These are phyloP conservation scores for Daldinia bambusicola DNA, from an alignment of 495 filamentous ascomycete genomes.

Conservation along the genomic window DNA sequence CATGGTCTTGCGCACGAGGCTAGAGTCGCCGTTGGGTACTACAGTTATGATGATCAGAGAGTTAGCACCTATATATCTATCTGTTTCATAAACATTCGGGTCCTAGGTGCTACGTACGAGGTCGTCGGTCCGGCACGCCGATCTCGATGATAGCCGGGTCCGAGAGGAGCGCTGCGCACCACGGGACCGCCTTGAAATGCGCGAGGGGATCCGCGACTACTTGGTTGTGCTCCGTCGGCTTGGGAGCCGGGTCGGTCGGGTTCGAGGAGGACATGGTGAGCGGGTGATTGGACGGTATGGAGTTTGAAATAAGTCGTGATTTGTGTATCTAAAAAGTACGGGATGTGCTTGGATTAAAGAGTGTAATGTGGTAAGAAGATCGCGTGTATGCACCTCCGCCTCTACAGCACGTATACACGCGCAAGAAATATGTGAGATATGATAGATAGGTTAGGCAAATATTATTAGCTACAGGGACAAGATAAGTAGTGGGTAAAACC, in stretches of 20 bases:
- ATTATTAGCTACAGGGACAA: conserved; percentile 5
- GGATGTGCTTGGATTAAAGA: too few relatives aligned
- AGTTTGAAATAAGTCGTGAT: too few relatives aligned
- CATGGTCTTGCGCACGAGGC: conserved; percentile 65
- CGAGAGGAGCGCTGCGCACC: conserved; percentile 64
- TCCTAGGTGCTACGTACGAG: conserved; percentile 31
- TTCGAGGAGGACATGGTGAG: conserved; percentile 13
- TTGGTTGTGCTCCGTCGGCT: conserved; percentile 31
- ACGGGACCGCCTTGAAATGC: conserved; percentile 65
- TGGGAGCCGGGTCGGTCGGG: neutral
- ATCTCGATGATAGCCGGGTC: conserved; percentile 52
- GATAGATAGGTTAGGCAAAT: too few relatives aligned
- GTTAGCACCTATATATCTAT: neutral
- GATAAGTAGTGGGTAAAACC: conserved; percentile 1
- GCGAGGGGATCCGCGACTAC: conserved; percentile 43
- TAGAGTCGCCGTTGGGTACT: conserved; percentile 59
- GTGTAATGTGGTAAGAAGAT: too few relatives aligned
- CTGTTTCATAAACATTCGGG: neutral
- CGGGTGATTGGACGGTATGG: neutral
- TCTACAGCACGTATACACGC: neutral
- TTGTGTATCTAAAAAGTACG: too few relatives aligned
- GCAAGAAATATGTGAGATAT: too few relatives aligned
- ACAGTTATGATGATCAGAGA: neutral
- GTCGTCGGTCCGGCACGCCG: conserved; percentile 54
- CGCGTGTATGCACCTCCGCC: too few relatives aligned